These are phyloP conservation scores for Leptodontidium sp. DNA, from an alignment of 2,329 filamentous ascomycete species.

Conservation along the genomic window DNA sequence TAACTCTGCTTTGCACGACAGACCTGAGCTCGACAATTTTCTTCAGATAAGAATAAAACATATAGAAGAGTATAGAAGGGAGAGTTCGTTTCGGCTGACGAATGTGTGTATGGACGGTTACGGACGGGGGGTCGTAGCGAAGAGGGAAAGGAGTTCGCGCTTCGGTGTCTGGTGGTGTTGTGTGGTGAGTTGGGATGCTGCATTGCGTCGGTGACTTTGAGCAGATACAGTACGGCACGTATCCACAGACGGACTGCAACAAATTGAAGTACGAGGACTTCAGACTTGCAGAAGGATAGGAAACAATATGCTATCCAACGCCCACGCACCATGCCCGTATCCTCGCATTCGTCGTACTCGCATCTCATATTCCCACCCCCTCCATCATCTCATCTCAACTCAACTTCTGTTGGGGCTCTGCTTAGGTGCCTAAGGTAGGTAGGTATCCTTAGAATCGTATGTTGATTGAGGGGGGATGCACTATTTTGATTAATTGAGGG, in stretches of 20 bases:
- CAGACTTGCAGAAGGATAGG: background rate
- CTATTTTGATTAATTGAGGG: too few species aligned
- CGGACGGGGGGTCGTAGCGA: background rate
- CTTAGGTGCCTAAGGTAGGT: too few species aligned
- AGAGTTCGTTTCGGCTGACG: conserved; percentile 6
- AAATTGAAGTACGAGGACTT: background rate
- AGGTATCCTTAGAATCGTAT: too few species aligned
- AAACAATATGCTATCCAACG: background rate
- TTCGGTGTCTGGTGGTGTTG: background rate
- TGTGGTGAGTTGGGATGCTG: background rate
- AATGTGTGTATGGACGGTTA: background rate
- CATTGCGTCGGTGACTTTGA: background rate
- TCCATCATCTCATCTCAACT: background rate
- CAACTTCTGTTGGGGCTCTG: background rate
- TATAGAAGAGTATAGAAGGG: background rate
- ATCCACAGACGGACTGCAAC: background rate
- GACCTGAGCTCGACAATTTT: background rate
- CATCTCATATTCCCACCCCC: background rate
- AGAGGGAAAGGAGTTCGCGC: background rate
- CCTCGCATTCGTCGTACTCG: conserved; percentile 5
- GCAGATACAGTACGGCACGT: background rate
- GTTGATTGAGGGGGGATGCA: too few species aligned
- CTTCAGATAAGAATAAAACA: background rate
- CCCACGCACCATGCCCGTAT: too few species aligned
- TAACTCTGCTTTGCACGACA: background rate